Evolutionary conservation across 805 yeast species (phyloP).

Genomic region (Pichia sporocuriosa): DNA sequence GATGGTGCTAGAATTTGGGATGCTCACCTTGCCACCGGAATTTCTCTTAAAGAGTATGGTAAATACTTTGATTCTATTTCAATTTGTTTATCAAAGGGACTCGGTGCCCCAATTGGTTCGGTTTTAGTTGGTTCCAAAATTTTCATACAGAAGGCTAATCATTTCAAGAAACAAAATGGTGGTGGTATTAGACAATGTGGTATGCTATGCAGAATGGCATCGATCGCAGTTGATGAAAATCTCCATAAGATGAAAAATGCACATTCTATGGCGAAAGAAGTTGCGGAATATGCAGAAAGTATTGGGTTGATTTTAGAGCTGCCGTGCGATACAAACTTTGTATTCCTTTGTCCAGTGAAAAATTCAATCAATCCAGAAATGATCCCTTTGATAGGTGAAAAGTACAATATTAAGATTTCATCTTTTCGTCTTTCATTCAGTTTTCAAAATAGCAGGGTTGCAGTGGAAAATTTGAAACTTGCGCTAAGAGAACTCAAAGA

Average conservation of each 20-base stretch:
- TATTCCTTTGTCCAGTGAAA: conserved; percentile 55
- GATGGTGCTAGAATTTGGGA: conserved; percentile 97
- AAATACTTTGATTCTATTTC: conserved; percentile 81
- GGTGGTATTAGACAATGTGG: conserved; percentile 93
- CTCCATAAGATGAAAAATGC: conserved; percentile 48
- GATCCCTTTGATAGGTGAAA: conserved; percentile 33
- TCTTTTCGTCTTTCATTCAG: conserved; percentile 81
- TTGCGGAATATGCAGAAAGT: conserved; percentile 44
- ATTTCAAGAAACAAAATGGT: conserved; percentile 86
- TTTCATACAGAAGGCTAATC: conserved; percentile 65
- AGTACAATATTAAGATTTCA: conserved; percentile 56
- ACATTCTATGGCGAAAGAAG: conserved; percentile 45
- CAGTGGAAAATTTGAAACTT: conserved; percentile 49
- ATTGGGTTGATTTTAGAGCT: conserved; percentile 53
- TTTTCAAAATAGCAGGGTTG: conserved; percentile 50
- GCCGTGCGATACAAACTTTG: conserved; percentile 84
- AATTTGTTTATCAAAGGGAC: conserved; percentile 78
- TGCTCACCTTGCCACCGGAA: conserved; percentile 71
- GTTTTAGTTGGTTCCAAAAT: conserved; percentile 62
- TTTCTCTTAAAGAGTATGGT: conserved; percentile 64
- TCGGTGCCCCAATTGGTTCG: conserved; percentile 93
- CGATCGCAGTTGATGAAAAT: conserved; percentile 68
- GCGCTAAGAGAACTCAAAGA: conserved; percentile 53
- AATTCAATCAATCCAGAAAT: conserved; percentile 49
- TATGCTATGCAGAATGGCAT: conserved; percentile 72